Evolutionary conservation across 2,329 filamentous ascomycete genomes (phyloP).

Genomic region (Fonsecaea pugnacius): DNA sequence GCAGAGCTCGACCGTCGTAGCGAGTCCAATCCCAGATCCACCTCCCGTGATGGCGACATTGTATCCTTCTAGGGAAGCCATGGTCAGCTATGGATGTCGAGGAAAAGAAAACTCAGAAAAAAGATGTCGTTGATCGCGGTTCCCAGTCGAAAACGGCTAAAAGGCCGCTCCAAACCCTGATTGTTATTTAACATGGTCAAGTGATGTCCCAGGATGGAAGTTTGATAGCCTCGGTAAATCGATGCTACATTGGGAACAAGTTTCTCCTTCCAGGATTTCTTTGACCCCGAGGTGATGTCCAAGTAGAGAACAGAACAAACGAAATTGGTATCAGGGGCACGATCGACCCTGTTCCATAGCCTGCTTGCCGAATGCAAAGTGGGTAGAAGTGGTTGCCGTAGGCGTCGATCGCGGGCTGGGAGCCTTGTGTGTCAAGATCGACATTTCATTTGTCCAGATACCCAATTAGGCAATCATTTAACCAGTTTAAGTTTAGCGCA

Average conservation of each 20-base stretch:
- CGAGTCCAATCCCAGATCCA: slow-evolving; percentile 11
- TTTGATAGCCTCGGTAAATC: not conserved
- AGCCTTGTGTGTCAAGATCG: too few species aligned
- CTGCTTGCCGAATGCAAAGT: too few species aligned
- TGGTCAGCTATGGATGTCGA: not conserved
- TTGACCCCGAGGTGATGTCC: too few species aligned
- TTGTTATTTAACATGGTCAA: not conserved
- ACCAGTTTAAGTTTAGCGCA: too few species aligned
- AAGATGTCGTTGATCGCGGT: not conserved
- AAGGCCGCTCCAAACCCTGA: not conserved
- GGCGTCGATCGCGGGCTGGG: too few species aligned
- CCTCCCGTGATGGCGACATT: slow-evolving; percentile 10
- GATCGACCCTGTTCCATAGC: too few species aligned
- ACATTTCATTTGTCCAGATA: too few species aligned
- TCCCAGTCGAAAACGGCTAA: not conserved
- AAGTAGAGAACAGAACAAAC: too few species aligned
- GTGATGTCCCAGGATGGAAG: not conserved
- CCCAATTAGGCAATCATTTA: too few species aligned
- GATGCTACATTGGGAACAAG: not conserved
- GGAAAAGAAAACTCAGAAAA: not conserved
- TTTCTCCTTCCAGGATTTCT: too few species aligned
- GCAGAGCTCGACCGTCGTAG: slow-evolving; percentile 1
- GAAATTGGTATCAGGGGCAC: too few species aligned
- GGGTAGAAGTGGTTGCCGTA: too few species aligned
- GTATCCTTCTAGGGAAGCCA: slow-evolving; percentile 1